Evolutionary conservation across 1,139 yeast species (phyloP).

Genomic region (Yamadazyma blattariae): DNA sequence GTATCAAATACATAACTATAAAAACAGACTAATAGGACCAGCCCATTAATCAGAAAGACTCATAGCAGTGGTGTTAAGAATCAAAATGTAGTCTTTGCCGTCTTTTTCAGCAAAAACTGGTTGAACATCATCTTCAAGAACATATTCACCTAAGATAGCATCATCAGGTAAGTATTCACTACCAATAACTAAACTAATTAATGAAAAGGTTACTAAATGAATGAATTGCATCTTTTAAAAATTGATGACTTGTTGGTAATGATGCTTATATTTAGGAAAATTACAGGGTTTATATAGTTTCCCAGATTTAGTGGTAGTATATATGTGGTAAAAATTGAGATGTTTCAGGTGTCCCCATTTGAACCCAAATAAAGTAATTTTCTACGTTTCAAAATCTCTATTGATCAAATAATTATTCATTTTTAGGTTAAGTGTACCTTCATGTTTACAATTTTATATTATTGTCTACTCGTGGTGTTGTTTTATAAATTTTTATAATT

Average conservation of each 20-base stretch:
- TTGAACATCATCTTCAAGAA: slow-evolving; percentile 10
- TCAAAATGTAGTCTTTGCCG: slow-evolving; percentile 13
- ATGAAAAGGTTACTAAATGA: not conserved
- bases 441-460: no score
- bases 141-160: slow-evolving; percentile 14
- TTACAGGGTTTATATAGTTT: not conserved
- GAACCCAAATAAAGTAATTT: not conserved
- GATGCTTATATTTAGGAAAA: not conserved
- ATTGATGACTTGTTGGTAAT: not conserved
- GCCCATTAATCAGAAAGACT: no score
- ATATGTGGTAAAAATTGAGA: not conserved
- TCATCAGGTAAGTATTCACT: slow-evolving; percentile 11
- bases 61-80: slow-evolving; percentile 14
- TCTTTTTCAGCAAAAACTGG: slow-evolving; percentile 14
- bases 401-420: no score
- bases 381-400: no score
- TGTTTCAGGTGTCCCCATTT: slow-evolving; percentile 1
- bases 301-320: not conserved
- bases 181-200: not conserved
- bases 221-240: slow-evolving; percentile 1
- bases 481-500: no score
- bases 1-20: not conserved
- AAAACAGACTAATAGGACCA: not conserved
- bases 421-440: no score
- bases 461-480: no score